Evolutionary conservation across 768 basidiomycete species (phyloP), one percentile per base, ranked within the genome.

Genomic region (Chalciporus chontae): DNA sequence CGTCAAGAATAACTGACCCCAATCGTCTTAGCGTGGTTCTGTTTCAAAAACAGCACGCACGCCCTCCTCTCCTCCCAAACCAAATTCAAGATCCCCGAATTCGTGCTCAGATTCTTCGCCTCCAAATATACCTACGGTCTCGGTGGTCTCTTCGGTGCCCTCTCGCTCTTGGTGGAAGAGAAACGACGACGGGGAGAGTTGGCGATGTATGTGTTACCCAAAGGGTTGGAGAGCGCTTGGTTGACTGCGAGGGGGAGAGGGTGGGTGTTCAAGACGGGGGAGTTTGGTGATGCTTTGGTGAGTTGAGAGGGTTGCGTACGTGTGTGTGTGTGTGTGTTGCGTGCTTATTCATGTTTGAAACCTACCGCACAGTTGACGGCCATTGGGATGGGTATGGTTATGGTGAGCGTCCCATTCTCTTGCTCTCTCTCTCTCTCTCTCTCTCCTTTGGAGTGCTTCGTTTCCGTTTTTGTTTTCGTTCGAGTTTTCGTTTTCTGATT

Each of bases 221-320:
- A 93, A 66, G 90, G 81, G 0, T 66, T 98, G 31, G 94, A 98
- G 72, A 90, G 90, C 47, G 80, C 81, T n/a, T 97, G 93, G 94
- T 75, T 84, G 0, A 81, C 84, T 62, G 80, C 85, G 8, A 69
- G 88, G 21, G 87, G 87, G 13, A 80, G 83, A 53, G 87, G 88
- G 2, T 81, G 80, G 70, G 86, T 94, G 40, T 81, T 84, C 53
- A 74, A 75, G 55, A 84, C 84, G 27, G 86, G 85, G 8, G 78
- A 80, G 43, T 81, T 77, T 69, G 89, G 87, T 0, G 86, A 85
- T 61, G 75, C 76, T 41, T 61, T 86, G 61, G 78, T 86, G 61
- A 69, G 81, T n/a, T n/a, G n/a, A n/a, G n/a, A n/a, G n/a, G n/a
- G n/a, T n/a, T n/a, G n/a, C n/a, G n/a, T n/a, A n/a, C n/a, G n/a